phyloP scores from a whole-genome alignment of 1,284 basidiomycete genomes.

The Sanghuangporus weigelae region DNA sequence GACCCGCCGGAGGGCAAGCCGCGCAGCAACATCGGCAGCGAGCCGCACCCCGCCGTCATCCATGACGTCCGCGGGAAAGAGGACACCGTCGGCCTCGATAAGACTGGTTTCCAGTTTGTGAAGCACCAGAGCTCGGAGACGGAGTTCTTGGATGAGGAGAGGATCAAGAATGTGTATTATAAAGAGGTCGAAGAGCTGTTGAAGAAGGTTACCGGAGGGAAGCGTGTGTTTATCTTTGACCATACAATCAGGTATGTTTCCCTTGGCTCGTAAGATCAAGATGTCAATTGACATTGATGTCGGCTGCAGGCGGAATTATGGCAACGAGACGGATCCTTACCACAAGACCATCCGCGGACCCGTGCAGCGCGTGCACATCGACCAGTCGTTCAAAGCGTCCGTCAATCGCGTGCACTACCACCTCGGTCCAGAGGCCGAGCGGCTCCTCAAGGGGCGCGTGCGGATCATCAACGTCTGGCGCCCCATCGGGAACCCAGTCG shows the following conservation, averaged over 20 bases:
- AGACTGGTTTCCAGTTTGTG: slow-evolving; percentile 18
- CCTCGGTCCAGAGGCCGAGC: slow-evolving; percentile 40
- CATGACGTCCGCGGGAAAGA: slow-evolving; percentile 21
- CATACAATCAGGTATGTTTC: slow-evolving; percentile 11
- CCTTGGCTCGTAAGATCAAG: background rate
- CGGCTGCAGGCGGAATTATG: background rate
- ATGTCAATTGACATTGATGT: background rate
- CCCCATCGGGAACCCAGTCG: slow-evolving; percentile 40
- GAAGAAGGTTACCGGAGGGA: slow-evolving; percentile 26
- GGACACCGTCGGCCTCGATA: slow-evolving; percentile 21
- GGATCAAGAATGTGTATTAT: slow-evolving; percentile 24
- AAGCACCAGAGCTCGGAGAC: slow-evolving; percentile 12
- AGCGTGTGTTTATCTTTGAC: slow-evolving; percentile 28
- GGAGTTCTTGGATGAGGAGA: slow-evolving; percentile 26
- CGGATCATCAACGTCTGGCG: slow-evolving; percentile 55
- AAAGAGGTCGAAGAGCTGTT: slow-evolving; percentile 24
- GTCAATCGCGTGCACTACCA: slow-evolving; percentile 49
- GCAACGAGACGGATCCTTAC: background rate
- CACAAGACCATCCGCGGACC: background rate
- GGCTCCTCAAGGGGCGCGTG: slow-evolving; percentile 45
- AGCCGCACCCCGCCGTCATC: slow-evolving; percentile 24
- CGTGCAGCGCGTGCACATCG: slow-evolving; percentile 41
- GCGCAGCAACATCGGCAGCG: slow-evolving; percentile 22
- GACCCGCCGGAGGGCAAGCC: slow-evolving; percentile 25
- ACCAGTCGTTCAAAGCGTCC: slow-evolving; percentile 49